These are phyloP conservation scores for Fusarium clavum DNA, from an alignment of 2,329 filamentous ascomycete genomes.

Conservation along the genomic window DNA sequence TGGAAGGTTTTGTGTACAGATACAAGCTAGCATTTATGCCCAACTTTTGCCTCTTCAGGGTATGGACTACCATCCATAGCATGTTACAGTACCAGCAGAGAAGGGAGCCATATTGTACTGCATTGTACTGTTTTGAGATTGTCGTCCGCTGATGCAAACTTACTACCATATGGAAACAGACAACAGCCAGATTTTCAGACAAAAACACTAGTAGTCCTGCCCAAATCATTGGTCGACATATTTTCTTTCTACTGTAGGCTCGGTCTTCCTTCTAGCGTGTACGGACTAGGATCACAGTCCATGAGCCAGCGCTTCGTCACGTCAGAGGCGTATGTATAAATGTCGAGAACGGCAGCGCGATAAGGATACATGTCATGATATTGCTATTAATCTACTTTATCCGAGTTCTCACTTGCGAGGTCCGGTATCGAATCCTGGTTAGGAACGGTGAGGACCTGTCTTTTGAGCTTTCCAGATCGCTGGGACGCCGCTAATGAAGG, in stretches of 20 bases:
- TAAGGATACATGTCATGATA: conserved; percentile 4
- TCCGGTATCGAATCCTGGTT: conserved; percentile 28
- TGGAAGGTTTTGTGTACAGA: background rate
- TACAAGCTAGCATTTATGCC: conserved; percentile 32
- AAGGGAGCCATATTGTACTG: conserved; percentile 1
- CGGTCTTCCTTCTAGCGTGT: conserved; percentile 23
- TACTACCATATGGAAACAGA: background rate
- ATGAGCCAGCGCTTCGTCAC: conserved; percentile 22
- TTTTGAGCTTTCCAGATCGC: conserved; percentile 45
- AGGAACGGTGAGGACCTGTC: conserved; percentile 32
- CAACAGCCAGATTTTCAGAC: background rate
- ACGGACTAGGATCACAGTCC: conserved; percentile 11
- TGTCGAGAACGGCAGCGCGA: conserved; percentile 3
- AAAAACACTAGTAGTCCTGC: background rate
- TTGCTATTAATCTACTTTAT: conserved; percentile 38
- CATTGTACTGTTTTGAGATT: conserved; percentile 1
- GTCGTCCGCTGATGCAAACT: background rate
- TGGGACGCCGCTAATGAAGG: conserved; percentile 45
- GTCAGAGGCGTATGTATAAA: conserved; percentile 42
- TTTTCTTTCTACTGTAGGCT: conserved; percentile 3
- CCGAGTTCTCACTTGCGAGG: conserved; percentile 16
- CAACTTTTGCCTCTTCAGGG: conserved; percentile 38
- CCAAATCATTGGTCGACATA: conserved; percentile 1
- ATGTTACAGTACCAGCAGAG: conserved; percentile 10
- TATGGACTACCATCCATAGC: conserved; percentile 3